phyloP scores from a whole-genome alignment of 192 early-diverging fungal species.

The Gryganskiella cystojenkinii region DNA sequence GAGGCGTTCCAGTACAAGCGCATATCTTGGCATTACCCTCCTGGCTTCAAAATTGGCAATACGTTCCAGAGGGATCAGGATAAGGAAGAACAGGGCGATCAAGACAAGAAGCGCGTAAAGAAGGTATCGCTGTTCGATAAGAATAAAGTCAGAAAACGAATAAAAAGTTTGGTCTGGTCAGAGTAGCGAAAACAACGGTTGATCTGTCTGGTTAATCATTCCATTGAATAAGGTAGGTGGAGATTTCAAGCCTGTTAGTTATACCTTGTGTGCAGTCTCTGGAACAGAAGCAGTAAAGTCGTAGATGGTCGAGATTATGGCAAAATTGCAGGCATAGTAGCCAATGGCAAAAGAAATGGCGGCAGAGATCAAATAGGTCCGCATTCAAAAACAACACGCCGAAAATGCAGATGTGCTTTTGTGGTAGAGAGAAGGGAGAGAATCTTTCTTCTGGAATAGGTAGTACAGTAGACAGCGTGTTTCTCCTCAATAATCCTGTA shows the following conservation, averaged over 20 bases:
- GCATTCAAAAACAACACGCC: slow-evolving; percentile 21
- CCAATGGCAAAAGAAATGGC: slow-evolving; percentile 44
- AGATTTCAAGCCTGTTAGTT: too few relatives aligned
- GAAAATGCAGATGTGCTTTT: neutral
- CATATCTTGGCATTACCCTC: slow-evolving; percentile 28
- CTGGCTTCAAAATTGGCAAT: slow-evolving; percentile 60
- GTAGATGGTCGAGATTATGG: slow-evolving; percentile 47
- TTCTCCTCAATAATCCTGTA: too few relatives aligned
- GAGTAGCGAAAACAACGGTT: too few relatives aligned
- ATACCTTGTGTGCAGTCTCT: slow-evolving; percentile 49
- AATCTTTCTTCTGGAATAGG: too few relatives aligned
- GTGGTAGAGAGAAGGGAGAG: too few relatives aligned
- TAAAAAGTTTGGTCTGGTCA: neutral
- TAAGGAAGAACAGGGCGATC: slow-evolving; percentile 51
- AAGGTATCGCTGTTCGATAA: slow-evolving; percentile 45
- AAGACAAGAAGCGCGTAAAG: slow-evolving; percentile 56
- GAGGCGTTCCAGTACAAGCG: neutral
- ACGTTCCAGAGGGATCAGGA: slow-evolving; percentile 56
- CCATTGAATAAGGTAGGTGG: too few relatives aligned
- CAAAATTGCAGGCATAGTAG: slow-evolving; percentile 53
- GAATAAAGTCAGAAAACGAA: neutral
- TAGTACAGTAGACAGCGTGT: too few relatives aligned
- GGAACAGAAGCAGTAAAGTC: slow-evolving; percentile 47
- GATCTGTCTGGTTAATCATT: too few relatives aligned
- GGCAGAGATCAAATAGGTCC: slow-evolving; percentile 50